Evolutionary conservation across 306 rosid genomes (phyloP).

Genomic region (Glycine tomentella): DNA sequence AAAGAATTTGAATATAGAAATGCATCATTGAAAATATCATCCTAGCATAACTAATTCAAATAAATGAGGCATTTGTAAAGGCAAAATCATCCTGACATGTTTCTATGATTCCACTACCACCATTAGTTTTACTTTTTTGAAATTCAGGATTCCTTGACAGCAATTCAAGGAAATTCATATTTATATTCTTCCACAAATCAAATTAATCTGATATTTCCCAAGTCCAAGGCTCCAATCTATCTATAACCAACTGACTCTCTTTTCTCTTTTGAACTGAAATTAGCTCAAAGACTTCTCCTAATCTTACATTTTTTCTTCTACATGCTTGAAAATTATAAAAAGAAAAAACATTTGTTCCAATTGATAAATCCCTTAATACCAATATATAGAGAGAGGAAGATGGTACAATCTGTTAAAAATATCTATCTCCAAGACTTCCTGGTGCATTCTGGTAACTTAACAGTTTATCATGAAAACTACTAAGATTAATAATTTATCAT

Average conservation of each 20-base stretch:
- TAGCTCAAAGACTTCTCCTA: not conserved
- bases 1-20: not conserved
- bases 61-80: constrained; percentile 34
- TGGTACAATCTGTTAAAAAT: not conserved
- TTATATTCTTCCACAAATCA: constrained; percentile 13
- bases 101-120: constrained; percentile 50
- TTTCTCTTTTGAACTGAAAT: not conserved
- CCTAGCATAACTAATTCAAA: constrained; percentile 45
- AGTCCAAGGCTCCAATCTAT: not conserved
- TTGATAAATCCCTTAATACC: not conserved
- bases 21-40: constrained; percentile 4
- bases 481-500: not conserved
- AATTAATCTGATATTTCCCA: not conserved
- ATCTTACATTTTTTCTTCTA: not conserved
- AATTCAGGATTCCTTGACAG: not conserved
- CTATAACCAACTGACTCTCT: not conserved
- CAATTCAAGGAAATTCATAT: not conserved
- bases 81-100: constrained; percentile 51
- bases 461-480: not conserved
- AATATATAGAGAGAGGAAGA: not conserved
- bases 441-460: not conserved
- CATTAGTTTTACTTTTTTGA: constrained; percentile 52
- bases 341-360: not conserved
- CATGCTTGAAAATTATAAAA: too few species aligned
- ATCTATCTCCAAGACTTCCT: not conserved